A percentile compares a stretch with the other conserved stretches of the same genome.
These are phyloP conservation scores for Penicillium cataractarum DNA, from an alignment of 495 filamentous ascomycete genomes.

Conservation along the genomic window DNA sequence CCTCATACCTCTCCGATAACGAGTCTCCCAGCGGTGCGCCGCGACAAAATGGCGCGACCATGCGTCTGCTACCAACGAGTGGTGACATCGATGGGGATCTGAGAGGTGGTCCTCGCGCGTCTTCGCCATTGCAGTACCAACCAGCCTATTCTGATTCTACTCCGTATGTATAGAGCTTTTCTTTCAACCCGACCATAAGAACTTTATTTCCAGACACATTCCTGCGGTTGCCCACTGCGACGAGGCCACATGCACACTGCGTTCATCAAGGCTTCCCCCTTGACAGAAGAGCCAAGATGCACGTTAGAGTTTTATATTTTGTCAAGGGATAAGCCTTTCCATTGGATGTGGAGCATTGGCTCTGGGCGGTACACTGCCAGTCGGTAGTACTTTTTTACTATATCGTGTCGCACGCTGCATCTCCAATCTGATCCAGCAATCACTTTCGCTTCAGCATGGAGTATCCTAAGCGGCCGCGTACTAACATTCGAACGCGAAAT, in stretches of 20 bases:
- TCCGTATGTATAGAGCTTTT: slow-evolving; percentile 44
- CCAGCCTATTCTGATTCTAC: slow-evolving; percentile 36
- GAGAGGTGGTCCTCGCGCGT: slow-evolving; percentile 21
- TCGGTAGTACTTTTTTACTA: slow-evolving; percentile 15
- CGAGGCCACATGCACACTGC: slow-evolving; percentile 9
- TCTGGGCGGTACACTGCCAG: neutral
- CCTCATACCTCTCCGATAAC: slow-evolving; percentile 37
- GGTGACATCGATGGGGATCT: slow-evolving; percentile 43
- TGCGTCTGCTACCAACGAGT: slow-evolving; percentile 63
- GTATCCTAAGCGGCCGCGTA: slow-evolving; percentile 21
- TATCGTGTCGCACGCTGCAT: slow-evolving; percentile 1
- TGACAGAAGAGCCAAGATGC: slow-evolving; percentile 13
- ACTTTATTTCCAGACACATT: slow-evolving; percentile 27
- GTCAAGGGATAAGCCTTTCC: slow-evolving; percentile 11
- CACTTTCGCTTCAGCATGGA: slow-evolving; percentile 19
- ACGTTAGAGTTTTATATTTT: slow-evolving; percentile 3
- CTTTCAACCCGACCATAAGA: neutral
- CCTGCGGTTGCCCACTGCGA: slow-evolving; percentile 25
- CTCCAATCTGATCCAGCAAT: slow-evolving; percentile 3
- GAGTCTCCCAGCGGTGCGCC: slow-evolving; percentile 32
- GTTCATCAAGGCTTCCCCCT: slow-evolving; percentile 17
- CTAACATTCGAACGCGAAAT: slow-evolving; percentile 35
- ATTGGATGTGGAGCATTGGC: slow-evolving; percentile 9
- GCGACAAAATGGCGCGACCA: slow-evolving; percentile 52
- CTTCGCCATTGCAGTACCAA: slow-evolving; percentile 25